Conservation (phyloP, 2,329 filamentous ascomycete genomes). For the Cordyceps militaris region DNA sequence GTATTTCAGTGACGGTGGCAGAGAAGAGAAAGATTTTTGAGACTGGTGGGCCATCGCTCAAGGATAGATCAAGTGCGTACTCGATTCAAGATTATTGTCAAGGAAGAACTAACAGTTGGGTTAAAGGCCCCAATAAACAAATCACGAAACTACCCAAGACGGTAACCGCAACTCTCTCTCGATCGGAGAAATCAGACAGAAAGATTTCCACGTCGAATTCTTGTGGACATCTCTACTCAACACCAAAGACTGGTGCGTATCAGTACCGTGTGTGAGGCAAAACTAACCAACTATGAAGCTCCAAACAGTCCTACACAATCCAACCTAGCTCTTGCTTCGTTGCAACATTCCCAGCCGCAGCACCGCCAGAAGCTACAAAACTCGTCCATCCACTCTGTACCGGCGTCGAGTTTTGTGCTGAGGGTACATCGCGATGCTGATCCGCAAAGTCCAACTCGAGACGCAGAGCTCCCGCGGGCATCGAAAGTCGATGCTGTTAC, state of each 20-base stretch:
- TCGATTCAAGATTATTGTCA: background rate
- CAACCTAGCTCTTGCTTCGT: background rate
- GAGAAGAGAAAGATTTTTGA: constrained; percentile 21
- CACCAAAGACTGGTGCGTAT: background rate
- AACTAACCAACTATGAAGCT: background rate
- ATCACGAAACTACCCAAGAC: background rate
- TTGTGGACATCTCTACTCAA: background rate
- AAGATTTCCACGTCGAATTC: background rate
- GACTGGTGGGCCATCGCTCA: background rate
- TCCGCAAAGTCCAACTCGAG: background rate
- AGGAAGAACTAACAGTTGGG: background rate
- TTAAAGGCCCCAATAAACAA: background rate
- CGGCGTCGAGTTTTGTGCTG: background rate
- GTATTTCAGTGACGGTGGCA: constrained; percentile 16
- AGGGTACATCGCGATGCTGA: background rate
- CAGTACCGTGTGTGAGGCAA: background rate
- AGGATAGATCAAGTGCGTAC: background rate
- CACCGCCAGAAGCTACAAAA: background rate
- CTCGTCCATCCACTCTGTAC: background rate
- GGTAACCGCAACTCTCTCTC: background rate
- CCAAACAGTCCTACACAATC: background rate
- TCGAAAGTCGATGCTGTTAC: background rate
- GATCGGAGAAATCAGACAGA: background rate
- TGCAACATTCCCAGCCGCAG: background rate
- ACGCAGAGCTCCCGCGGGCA: background rate